Percentiles rank a stretch among this genome's conserved stretches.
Conservation (phyloP, 2,329 filamentous ascomycete genomes). For the Huntiella moniliformis region DNA sequence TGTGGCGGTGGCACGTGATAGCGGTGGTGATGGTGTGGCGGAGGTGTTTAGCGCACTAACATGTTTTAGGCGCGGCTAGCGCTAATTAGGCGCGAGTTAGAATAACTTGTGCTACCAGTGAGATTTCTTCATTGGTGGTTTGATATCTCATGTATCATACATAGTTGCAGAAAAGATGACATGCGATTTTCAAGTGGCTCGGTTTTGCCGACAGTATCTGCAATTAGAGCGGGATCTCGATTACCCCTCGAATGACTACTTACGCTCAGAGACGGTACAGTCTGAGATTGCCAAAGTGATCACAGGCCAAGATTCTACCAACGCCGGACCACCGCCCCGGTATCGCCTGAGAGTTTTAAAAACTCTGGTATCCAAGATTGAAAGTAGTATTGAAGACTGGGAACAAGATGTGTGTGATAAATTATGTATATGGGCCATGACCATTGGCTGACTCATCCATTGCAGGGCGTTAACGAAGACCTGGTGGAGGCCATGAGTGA, state of each 20-base stretch:
- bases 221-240: conserved; percentile 50
- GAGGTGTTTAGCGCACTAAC: too few relatives aligned
- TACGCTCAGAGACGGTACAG: conserved; percentile 46
- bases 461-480: conserved; percentile 65
- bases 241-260: conserved; percentile 38
- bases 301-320: neutral
- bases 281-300: conserved; percentile 12
- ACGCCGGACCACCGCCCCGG: conserved; percentile 34
- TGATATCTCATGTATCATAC: too few relatives aligned
- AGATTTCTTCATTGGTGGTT: too few relatives aligned
- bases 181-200: conserved; percentile 15
- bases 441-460: conserved; percentile 2
- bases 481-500: conserved; percentile 51
- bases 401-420: conserved; percentile 60
- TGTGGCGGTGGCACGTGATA: neutral
- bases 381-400: conserved; percentile 59
- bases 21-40: neutral
- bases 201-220: conserved; percentile 58
- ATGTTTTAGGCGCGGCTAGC: too few relatives aligned
- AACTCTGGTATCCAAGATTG: conserved; percentile 48
- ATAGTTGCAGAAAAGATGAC: neutral
- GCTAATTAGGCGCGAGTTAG: too few relatives aligned
- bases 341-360: conserved; percentile 62
- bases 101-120: too few relatives aligned
- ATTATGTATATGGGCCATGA: neutral